Conservation (phyloP, 164 flowering plant species). For the Stephania cephalantha region DNA sequence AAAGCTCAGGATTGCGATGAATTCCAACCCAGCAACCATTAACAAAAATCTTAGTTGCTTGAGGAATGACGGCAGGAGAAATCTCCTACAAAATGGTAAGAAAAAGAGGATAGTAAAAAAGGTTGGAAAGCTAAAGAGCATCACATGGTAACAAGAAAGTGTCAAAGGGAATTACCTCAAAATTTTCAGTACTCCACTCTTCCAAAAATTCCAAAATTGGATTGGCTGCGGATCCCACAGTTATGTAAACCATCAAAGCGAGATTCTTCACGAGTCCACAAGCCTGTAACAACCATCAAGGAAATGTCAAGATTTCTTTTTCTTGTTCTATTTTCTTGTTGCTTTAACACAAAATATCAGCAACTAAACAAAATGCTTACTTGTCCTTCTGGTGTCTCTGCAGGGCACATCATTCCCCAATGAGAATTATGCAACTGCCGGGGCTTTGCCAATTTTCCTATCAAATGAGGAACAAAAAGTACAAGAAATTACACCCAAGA, state of each 20-base stretch:
- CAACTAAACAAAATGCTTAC: slow-evolving; percentile 23
- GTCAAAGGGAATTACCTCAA: slow-evolving; percentile 52
- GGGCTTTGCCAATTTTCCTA: slow-evolving; percentile 98
- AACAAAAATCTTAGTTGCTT: slow-evolving; percentile 91
- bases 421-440: slow-evolving; percentile 96
- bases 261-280: slow-evolving; percentile 97
- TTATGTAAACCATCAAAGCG: slow-evolving; percentile 95
- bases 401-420: slow-evolving; percentile 99
- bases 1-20: slow-evolving; percentile 91
- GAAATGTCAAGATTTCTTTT: background rate
- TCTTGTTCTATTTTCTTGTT: too few species aligned
- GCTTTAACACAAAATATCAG: background rate
- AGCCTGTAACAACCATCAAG: slow-evolving; percentile 40
- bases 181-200: slow-evolving; percentile 94
- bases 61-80: slow-evolving; percentile 94
- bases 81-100: slow-evolving; percentile 58
- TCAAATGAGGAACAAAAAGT: background rate
- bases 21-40: slow-evolving; percentile 99
- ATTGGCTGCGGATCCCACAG: slow-evolving; percentile 95
- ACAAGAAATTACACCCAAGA: background rate
- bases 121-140: background rate
- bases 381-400: slow-evolving; percentile 99
- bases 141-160: background rate
- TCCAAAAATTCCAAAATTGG: slow-evolving; percentile 92
- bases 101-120: background rate